A percentile compares a stretch with the other conserved stretches of the same genome.
Evolutionary conservation across 2,329 filamentous ascomycete species (phyloP).

Genomic region (Dothidotthia symphoricarpi): DNA sequence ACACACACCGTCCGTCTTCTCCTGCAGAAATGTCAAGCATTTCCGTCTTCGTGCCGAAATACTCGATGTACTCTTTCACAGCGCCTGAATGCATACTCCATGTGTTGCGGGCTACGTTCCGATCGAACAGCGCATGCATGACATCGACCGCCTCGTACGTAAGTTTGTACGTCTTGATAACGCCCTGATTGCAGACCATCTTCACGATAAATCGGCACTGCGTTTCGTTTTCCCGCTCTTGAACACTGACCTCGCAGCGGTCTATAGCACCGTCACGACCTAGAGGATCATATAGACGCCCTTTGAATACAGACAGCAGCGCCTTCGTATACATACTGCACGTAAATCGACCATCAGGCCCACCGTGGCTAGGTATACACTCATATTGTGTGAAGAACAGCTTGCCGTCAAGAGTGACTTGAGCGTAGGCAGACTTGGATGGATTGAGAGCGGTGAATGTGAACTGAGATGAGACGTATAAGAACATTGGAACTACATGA

Average conservation of each 20-base stretch:
- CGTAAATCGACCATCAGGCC: constrained; percentile 59
- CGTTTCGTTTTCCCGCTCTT: constrained; percentile 65
- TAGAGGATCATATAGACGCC: constrained; percentile 60
- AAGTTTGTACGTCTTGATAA: constrained; percentile 74
- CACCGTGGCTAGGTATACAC: constrained; percentile 50
- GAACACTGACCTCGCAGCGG: constrained; percentile 69
- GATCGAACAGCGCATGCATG: constrained; percentile 73
- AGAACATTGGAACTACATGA: constrained; percentile 15
- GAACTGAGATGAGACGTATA: constrained; percentile 48
- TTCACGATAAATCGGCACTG: constrained; percentile 73
- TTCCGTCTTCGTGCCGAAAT: constrained; percentile 77
- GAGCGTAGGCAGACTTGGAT: constrained; percentile 78
- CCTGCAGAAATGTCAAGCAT: constrained; percentile 72
- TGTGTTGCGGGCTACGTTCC: constrained; percentile 61
- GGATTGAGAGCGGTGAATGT: constrained; percentile 72
- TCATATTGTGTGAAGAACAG: constrained; percentile 73
- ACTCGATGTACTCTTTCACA: constrained; percentile 72
- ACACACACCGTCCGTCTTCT: constrained; percentile 66
- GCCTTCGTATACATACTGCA: constrained; percentile 71
- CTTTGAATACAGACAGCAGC: constrained; percentile 72
- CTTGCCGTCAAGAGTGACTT: constrained; percentile 64
- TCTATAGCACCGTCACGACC: constrained; percentile 71
- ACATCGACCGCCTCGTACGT: constrained; percentile 73
- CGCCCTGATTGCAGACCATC: constrained; percentile 71
- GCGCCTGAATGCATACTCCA: constrained; percentile 73